Evolutionary conservation across 225 moss, liverwort and hornwort species (phyloP).

Genomic region (Pseudisothecium myosuroides): DNA sequence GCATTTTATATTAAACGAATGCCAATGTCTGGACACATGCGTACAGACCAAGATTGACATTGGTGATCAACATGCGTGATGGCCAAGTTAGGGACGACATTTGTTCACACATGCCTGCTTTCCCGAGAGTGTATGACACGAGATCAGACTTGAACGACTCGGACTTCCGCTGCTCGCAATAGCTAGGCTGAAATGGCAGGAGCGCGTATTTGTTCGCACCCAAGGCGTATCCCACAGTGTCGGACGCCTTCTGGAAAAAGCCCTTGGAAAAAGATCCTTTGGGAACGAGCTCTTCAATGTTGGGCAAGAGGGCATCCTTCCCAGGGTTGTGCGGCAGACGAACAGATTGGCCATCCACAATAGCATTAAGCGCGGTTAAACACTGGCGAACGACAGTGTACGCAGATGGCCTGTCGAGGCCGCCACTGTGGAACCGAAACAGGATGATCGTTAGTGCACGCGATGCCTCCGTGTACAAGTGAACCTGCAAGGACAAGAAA

Average conservation of each 20-base stretch:
- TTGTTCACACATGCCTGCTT: slow-evolving; percentile 26
- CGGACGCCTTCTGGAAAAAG: slow-evolving; percentile 73
- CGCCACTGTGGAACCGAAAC: slow-evolving; percentile 62
- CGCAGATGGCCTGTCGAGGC: slow-evolving; percentile 56
- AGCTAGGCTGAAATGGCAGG: slow-evolving; percentile 63
- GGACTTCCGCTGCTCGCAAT: slow-evolving; percentile 32
- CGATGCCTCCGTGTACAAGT: slow-evolving; percentile 41
- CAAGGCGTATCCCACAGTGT: slow-evolving; percentile 71
- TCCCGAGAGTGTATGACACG: slow-evolving; percentile 60
- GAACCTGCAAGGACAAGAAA: slow-evolving; percentile 18
- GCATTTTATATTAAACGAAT: neutral
- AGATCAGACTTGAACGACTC: slow-evolving; percentile 49
- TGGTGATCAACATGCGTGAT: neutral
- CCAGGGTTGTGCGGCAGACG: slow-evolving; percentile 38
- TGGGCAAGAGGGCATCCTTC: slow-evolving; percentile 37
- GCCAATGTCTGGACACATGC: too few species aligned
- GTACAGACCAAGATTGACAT: neutral
- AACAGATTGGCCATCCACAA: slow-evolving; percentile 42
- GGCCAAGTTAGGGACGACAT: neutral
- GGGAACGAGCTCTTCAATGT: slow-evolving; percentile 65
- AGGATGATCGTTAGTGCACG: slow-evolving; percentile 33
- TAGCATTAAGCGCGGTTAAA: slow-evolving; percentile 49
- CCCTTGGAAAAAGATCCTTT: slow-evolving; percentile 58
- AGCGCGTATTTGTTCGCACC: slow-evolving; percentile 52
- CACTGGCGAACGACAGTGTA: slow-evolving; percentile 23